These are phyloP conservation scores for Chlamydomonas reinhardtii DNA, from an alignment of 163 green algal genomes.

Conservation along the genomic window DNA sequence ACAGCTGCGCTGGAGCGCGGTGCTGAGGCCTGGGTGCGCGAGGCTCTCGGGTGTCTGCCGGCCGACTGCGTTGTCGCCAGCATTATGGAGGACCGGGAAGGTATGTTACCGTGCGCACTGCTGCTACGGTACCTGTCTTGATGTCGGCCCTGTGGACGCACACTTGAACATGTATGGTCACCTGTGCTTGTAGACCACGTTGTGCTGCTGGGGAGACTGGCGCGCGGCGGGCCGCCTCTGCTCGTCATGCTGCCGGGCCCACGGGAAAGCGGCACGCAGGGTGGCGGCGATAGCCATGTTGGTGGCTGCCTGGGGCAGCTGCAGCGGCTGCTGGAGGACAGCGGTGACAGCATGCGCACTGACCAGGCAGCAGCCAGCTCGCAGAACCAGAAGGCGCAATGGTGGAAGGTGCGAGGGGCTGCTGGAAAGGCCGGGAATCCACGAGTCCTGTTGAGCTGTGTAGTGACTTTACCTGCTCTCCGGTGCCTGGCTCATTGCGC, in stretches of 20 bases:
- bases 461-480: too few relatives aligned
- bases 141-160: too few relatives aligned
- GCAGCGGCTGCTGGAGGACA: constrained; percentile 65
- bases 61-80: constrained; percentile 1
- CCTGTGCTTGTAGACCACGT: too few relatives aligned
- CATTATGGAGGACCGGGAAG: neutral
- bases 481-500: too few relatives aligned
- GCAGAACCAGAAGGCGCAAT: constrained; percentile 62
- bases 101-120: neutral
- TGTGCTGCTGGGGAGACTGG: neutral
- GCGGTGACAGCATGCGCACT: constrained; percentile 68
- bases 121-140: too few relatives aligned
- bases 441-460: too few relatives aligned
- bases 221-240: neutral
- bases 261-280: neutral
- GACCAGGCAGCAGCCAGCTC: constrained; percentile 47
- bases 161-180: too few relatives aligned
- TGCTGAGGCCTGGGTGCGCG: constrained; percentile 19
- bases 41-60: constrained; percentile 27
- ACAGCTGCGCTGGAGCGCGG: neutral
- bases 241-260: neutral
- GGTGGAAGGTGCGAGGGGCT: constrained; percentile 68
- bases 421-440: neutral
- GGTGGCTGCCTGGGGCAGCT: constrained; percentile 54
- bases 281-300: neutral